Conservation (phyloP, 768 basidiomycete genomes). For the Obba rivulosa region DNA sequence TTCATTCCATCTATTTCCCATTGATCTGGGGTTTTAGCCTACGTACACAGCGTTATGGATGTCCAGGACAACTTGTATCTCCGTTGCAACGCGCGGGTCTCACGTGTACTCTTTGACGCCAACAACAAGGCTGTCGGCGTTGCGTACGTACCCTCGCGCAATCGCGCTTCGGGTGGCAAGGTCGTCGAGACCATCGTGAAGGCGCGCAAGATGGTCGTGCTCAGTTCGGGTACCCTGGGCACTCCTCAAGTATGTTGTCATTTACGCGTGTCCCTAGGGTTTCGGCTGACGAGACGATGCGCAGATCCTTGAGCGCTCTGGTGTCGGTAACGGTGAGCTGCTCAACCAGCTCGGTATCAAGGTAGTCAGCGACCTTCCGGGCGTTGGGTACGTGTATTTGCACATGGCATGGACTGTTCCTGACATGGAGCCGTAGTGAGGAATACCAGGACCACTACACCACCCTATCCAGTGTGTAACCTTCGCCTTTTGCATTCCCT, state of each 20-base stretch:
- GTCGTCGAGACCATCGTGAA: slow-evolving; percentile 58
- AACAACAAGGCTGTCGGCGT: slow-evolving; percentile 63
- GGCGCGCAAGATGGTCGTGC: slow-evolving; percentile 61
- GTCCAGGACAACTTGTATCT: slow-evolving; percentile 62
- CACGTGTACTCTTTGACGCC: slow-evolving; percentile 68
- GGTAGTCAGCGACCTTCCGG: slow-evolving; percentile 64
- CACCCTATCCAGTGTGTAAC: slow-evolving; percentile 49
- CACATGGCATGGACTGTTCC: too few species aligned
- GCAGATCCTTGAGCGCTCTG: slow-evolving; percentile 66
- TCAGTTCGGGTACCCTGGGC: slow-evolving; percentile 63
- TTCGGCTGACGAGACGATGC: neutral
- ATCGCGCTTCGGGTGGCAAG: slow-evolving; percentile 46
- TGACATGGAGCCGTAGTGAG: slow-evolving; percentile 36
- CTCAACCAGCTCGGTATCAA: slow-evolving; percentile 55
- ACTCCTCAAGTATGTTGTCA: slow-evolving; percentile 48
- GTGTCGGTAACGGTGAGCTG: slow-evolving; percentile 52
- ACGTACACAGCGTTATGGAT: slow-evolving; percentile 69
- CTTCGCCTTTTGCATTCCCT: neutral
- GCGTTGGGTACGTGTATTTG: slow-evolving; percentile 48
- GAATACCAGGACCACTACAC: slow-evolving; percentile 76
- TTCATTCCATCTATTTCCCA: neutral
- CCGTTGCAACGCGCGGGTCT: slow-evolving; percentile 60
- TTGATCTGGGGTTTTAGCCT: slow-evolving; percentile 31
- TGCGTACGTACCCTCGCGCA: slow-evolving; percentile 60
- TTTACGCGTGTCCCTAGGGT: neutral